phyloP scores from a whole-genome alignment of 208 protist species.

The Zelonia costaricensis region DNA sequence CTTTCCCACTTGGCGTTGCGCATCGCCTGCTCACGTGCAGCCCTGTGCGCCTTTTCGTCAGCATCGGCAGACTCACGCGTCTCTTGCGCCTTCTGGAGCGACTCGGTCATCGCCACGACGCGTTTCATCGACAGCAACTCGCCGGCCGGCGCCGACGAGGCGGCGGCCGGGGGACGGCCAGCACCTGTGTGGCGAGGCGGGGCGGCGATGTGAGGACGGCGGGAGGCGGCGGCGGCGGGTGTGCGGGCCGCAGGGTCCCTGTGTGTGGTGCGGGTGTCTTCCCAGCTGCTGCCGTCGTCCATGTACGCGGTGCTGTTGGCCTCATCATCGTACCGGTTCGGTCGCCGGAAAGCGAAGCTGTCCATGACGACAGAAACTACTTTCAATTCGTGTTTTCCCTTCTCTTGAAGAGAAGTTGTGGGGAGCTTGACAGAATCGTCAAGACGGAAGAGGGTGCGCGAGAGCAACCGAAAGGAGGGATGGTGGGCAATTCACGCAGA shows the following conservation, averaged over 20 bases:
- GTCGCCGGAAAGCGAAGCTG: not conserved
- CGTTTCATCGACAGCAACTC: slow-evolving; percentile 18
- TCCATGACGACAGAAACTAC: slow-evolving; percentile 7
- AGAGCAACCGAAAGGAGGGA: too few species aligned
- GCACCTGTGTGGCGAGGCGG: not conserved
- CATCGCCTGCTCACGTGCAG: slow-evolving; percentile 17
- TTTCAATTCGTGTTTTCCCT: too few species aligned
- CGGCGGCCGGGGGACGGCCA: not conserved
- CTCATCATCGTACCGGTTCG: slow-evolving; percentile 18
- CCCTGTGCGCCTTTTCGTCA: not conserved
- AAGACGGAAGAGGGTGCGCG: too few species aligned
- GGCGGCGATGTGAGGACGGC: too few species aligned
- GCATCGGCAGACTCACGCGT: slow-evolving; percentile 1
- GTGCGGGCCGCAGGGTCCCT: too few species aligned
- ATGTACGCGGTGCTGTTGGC: slow-evolving; percentile 15
- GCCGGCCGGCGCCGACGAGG: not conserved
- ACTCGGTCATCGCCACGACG: slow-evolving; percentile 16
- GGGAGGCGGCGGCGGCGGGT: too few species aligned
- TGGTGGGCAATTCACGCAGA: too few species aligned
- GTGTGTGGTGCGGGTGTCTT: too few species aligned
- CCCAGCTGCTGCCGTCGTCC: too few species aligned
- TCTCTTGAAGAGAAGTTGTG: too few species aligned
- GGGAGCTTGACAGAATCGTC: too few species aligned
- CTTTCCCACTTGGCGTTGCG: slow-evolving; percentile 37
- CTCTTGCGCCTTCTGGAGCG: slow-evolving; percentile 25